Evolutionary conservation across 805 yeast genomes (phyloP).

Genomic region (Clavispora phyllophila): DNA sequence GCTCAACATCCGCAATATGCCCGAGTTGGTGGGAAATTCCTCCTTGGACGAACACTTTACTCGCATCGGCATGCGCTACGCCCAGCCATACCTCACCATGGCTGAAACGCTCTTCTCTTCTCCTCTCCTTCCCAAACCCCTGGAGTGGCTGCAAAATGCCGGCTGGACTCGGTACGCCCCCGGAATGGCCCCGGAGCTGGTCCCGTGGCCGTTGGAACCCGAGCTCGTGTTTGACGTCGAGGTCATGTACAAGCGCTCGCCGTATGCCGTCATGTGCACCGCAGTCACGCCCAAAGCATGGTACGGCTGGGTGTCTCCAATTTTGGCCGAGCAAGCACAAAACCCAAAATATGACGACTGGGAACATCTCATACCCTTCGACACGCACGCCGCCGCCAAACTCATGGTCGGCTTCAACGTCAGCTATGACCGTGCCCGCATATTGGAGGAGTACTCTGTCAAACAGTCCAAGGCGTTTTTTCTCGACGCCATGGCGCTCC

Average conservation of each 20-base stretch:
- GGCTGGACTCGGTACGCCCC: slow-evolving; percentile 81
- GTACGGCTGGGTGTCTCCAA: slow-evolving; percentile 95
- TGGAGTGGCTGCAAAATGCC: slow-evolving; percentile 49
- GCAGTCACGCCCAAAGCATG: slow-evolving; percentile 76
- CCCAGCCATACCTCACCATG: slow-evolving; percentile 56
- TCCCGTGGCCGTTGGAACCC: slow-evolving; percentile 66
- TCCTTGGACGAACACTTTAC: slow-evolving; percentile 82
- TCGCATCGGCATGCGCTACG: slow-evolving; percentile 53
- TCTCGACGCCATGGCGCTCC: slow-evolving; percentile 89
- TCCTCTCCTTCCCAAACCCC: slow-evolving; percentile 42
- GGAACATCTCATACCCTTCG: slow-evolving; percentile 75
- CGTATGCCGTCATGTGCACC: slow-evolving; percentile 74
- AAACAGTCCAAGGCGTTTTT: slow-evolving; percentile 66
- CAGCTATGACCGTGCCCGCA: slow-evolving; percentile 84
- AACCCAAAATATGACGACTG: slow-evolving; percentile 27
- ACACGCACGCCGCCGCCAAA: slow-evolving; percentile 42
- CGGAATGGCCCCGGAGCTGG: slow-evolving; percentile 49
- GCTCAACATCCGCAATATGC: slow-evolving; percentile 52
- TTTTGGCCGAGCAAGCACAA: slow-evolving; percentile 49
- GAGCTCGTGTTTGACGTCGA: slow-evolving; percentile 87
- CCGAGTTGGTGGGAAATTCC: slow-evolving; percentile 63
- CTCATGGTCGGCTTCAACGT: slow-evolving; percentile 87
- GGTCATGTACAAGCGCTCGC: slow-evolving; percentile 68
- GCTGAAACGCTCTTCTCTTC: slow-evolving; percentile 39
- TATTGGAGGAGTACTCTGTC: slow-evolving; percentile 75